Conservation (phyloP, 108 stramenopile genomes). For the Skeletonema menzelii region DNA sequence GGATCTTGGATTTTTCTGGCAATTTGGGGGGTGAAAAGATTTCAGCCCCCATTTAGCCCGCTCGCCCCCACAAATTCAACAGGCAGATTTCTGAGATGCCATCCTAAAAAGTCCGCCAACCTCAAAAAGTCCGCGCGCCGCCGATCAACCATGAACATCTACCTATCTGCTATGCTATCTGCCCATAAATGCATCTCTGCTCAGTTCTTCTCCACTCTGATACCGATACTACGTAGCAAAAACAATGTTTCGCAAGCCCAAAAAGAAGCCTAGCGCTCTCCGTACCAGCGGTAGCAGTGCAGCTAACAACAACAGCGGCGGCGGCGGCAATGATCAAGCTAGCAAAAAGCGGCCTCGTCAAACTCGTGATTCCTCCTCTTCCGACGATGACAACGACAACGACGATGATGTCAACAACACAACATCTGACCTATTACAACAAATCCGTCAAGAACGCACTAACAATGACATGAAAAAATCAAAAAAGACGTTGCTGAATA, state of each 20-base stretch:
- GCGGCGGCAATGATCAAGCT: neutral
- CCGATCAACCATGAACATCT: too few species aligned
- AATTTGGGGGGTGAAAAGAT: too few species aligned
- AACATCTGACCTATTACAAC: conserved; percentile 40
- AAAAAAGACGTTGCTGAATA: conserved; percentile 1
- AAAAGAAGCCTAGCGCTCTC: conserved; percentile 44
- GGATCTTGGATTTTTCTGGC: too few species aligned
- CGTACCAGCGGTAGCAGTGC: conserved; percentile 31
- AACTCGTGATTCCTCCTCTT: conserved; percentile 6
- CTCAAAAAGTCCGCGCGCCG: too few species aligned
- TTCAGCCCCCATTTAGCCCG: too few species aligned
- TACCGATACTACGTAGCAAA: neutral
- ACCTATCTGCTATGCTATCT: too few species aligned
- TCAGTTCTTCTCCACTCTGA: too few species aligned
- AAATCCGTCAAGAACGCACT: conserved; percentile 51
- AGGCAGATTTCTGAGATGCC: too few species aligned
- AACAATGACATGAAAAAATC: conserved; percentile 24
- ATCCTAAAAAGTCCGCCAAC: too few species aligned
- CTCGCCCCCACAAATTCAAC: too few species aligned
- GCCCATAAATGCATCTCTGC: too few species aligned
- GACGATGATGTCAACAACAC: conserved; percentile 25
- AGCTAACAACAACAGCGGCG: neutral
- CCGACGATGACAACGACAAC: conserved; percentile 19
- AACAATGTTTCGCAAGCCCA: conserved; percentile 78
- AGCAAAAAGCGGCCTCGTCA: conserved; percentile 9